Evolutionary conservation across 495 filamentous ascomycete genomes (phyloP), one percentile per base, ranked within the genome.

Genomic region (Penicillium macrosclerotiorum): DNA sequence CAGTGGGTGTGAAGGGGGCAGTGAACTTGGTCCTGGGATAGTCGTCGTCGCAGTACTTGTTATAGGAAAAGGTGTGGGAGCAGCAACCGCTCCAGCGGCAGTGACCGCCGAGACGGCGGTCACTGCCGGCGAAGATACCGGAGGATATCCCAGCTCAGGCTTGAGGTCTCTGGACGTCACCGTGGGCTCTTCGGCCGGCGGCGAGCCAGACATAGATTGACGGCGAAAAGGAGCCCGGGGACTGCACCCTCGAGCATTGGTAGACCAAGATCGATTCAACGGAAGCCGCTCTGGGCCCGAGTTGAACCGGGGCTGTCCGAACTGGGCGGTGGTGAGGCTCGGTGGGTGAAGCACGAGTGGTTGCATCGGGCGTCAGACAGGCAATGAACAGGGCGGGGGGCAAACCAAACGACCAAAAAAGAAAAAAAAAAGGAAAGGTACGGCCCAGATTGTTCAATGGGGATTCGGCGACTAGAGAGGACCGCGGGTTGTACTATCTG

Each of bases 201-300:
- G 82, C 73, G 84, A 85, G 66, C 83, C 82, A 79, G 87, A 89
- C 87, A 91, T 91, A 79, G 84, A 83, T 79, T 84, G 84, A 76
- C 83, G 85, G 72, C 81, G 79, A 67, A 85, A 52, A 48, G 65
- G 80, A 67, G 82, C 82, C 80, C 78, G 74, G 55, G 77, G 80
- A 72, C 75, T 80, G 67, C 71, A 75, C 75, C 76, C 73, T 76
- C 81, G 66, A 78, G 79, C 77, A 80, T 83, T 80, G 75, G 73
- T 74, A 64, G 78, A 73, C 76, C 81, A 78, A 65, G 77, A 75
- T 68, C 83, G 75, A 74, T 86, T 84, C 62, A 88, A 80, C 67
- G 78, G 72, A 60, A 83, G 79, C 69, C 78, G 77, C 64, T 83
- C 78, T 64, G 82, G 77, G 66, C 84, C 80, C 62, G 62, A 53